Conservation (phyloP, 139 green algal species). For the Chlamydomonas eustigma region DNA sequence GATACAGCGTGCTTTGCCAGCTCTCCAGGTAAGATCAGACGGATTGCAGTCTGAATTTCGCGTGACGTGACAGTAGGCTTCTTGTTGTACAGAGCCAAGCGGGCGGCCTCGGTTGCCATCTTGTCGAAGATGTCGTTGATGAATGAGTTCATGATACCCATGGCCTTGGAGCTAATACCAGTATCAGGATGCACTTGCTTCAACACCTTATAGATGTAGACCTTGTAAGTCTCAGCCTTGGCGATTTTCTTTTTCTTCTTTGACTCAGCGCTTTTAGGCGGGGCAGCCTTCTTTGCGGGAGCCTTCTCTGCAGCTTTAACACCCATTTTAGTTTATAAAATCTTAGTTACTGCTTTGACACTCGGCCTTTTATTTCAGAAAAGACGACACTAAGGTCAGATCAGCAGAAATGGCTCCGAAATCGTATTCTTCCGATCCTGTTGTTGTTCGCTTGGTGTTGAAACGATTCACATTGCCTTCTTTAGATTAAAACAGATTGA, state of each 20-base stretch:
- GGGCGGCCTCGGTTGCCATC: conserved; percentile 73
- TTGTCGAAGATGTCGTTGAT: conserved; percentile 93
- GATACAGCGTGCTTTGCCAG: conserved; percentile 22
- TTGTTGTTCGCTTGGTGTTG: too few relatives aligned
- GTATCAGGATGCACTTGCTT: conserved; percentile 89
- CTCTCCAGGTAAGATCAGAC: conserved; percentile 42
- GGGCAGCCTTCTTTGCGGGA: conserved; percentile 15
- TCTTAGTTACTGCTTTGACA: too few relatives aligned
- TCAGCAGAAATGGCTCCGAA: not conserved
- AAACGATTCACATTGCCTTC: too few relatives aligned
- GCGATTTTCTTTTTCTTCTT: conserved; percentile 49
- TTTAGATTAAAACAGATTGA: too few relatives aligned
- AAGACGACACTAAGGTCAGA: not conserved
- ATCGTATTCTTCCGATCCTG: not conserved
- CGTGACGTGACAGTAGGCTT: conserved; percentile 85
- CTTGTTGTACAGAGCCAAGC: conserved; percentile 84
- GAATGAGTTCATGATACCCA: conserved; percentile 97
- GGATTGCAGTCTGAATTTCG: conserved; percentile 88
- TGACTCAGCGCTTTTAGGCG: conserved; percentile 23
- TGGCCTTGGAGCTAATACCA: conserved; percentile 90
- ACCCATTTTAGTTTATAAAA: too few relatives aligned
- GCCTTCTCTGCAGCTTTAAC: conserved; percentile 19
- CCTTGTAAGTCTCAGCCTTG: conserved; percentile 37
- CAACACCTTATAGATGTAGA: conserved; percentile 97
- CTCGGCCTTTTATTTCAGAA: too few relatives aligned